Conservation (phyloP, 805 yeast species). For the Hanseniaspora lindneri region DNA sequence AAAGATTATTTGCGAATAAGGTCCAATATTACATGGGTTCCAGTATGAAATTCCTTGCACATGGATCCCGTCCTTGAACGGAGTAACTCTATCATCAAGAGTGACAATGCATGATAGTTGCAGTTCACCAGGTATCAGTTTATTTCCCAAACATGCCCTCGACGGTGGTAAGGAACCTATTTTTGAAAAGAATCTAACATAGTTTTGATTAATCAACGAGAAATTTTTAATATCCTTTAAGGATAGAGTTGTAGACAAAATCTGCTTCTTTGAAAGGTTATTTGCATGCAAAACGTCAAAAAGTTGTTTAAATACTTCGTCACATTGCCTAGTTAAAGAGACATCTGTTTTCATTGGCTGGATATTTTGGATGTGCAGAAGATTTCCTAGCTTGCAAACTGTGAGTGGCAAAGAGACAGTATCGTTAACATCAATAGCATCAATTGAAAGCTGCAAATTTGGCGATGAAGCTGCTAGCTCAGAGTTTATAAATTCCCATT, state of each 20-base stretch:
- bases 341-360: conserved; percentile 22
- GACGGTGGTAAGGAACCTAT: conserved; percentile 67
- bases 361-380: conserved; percentile 37
- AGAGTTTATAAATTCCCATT: conserved; percentile 22
- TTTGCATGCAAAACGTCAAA: conserved; percentile 26
- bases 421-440: not conserved
- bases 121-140: conserved; percentile 33
- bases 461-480: no score
- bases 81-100: conserved; percentile 15
- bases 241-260: conserved; percentile 50
- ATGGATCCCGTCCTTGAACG: conserved; percentile 58
- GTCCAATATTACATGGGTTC: conserved; percentile 98
- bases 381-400: conserved; percentile 23
- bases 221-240: conserved; percentile 58
- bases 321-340: conserved; percentile 35
- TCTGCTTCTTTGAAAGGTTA: conserved; percentile 33
- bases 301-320: conserved; percentile 40
- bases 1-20: conserved; percentile 75
- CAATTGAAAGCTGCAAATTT: no score
- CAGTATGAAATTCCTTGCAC: conserved; percentile 89
- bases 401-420: conserved; percentile 4
- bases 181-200: conserved; percentile 40
- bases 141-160: conserved; percentile 67
- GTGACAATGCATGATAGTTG: conserved; percentile 53
- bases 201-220: conserved; percentile 46